A percentile compares a stretch with the other conserved stretches of the same genome.
phyloP scores from a whole-genome alignment of 2,329 filamentous ascomycete species.

The Exserohilum turcica region DNA sequence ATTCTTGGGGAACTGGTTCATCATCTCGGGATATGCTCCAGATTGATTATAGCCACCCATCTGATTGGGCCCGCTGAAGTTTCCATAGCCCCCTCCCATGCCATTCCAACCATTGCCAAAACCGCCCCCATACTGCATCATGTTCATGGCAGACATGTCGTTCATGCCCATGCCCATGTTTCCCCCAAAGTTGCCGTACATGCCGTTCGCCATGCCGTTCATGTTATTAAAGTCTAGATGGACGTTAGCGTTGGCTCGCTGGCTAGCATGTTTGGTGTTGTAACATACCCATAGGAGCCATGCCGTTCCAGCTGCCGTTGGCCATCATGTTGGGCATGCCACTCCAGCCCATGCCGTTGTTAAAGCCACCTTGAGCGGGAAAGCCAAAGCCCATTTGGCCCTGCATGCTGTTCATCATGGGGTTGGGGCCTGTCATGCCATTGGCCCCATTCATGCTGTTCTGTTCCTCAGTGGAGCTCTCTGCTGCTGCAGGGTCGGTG shows the following conservation, averaged over 20 bases:
- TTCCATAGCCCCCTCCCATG: slow-evolving; percentile 71
- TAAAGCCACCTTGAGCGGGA: slow-evolving; percentile 53
- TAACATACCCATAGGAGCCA: slow-evolving; percentile 77
- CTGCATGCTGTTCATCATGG: slow-evolving; percentile 37
- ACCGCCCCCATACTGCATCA: slow-evolving; percentile 74
- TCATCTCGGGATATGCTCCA: slow-evolving; percentile 54
- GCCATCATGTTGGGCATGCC: slow-evolving; percentile 52
- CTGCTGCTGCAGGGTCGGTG: slow-evolving; percentile 25
- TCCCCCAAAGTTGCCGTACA: slow-evolving; percentile 77
- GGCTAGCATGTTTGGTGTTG: not conserved
- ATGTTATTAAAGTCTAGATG: slow-evolving; percentile 58
- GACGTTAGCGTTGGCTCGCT: slow-evolving; percentile 18
- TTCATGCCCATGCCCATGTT: slow-evolving; percentile 75
- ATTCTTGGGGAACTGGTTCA: slow-evolving; percentile 64
- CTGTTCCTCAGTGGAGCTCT: slow-evolving; percentile 24
- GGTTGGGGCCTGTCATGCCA: slow-evolving; percentile 26
- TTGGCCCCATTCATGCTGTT: slow-evolving; percentile 23
- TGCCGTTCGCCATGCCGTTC: slow-evolving; percentile 73
- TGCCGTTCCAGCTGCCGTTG: slow-evolving; percentile 71
- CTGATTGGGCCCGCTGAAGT: slow-evolving; percentile 55
- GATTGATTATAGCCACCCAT: slow-evolving; percentile 61
- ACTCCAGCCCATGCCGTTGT: slow-evolving; percentile 63
- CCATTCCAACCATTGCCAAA: slow-evolving; percentile 71
- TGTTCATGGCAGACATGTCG: slow-evolving; percentile 66
- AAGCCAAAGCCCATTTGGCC: slow-evolving; percentile 51